Evolutionary conservation across 495 filamentous ascomycete species (phyloP), one percentile per base, ranked within the genome.

Genomic region (Copromyces sp.): DNA sequence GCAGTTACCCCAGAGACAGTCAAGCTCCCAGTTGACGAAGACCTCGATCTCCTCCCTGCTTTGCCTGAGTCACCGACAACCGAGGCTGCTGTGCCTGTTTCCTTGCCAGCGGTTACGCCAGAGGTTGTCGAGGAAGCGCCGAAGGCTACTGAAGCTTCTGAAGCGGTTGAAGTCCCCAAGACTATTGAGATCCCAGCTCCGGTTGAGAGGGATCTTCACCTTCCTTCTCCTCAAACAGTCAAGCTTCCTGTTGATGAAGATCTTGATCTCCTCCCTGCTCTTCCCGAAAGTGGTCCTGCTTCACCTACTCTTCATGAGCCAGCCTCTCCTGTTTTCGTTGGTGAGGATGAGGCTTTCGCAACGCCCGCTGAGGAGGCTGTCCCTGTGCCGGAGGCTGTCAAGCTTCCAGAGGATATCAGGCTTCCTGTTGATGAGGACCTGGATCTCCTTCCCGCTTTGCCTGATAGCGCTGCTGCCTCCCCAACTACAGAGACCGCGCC

Each of bases 401-500:
- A 72, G 3, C 37, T 35, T 2, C 53, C 37, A 29, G 39, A 42
- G 40, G 45, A 69, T 2, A 29, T 17, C n/a, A 24, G 9, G 8
- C 68, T 45, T 2, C n/a, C 32, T 3, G 24, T 20, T 5, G 73
- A 24, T 44, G 70, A 70, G 4, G 44, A 39, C 1, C 20, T 65
- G 39, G 32, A 74, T 65, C 9, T 35, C 1, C 44, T 71, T 8
- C 73, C 70, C 0, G 20, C 47, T n/a, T 6, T 65, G 11, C 44
- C 44, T 7, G 45, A 24, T 24, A 61, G 65, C 17, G n/a, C 7
- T 40, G 11, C 38, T 3, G 3, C 40, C 16, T 37, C 73, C 16
- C 68, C 74, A 8, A 70, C 75, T 59, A 74, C 70, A 24, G 76
- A 75, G 44, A 77, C 69, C 8, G 42, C 39, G 47, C 70, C 29